These are phyloP conservation scores for Phellinidium pouzarii DNA, from an alignment of 1,284 basidiomycete genomes.

Conservation along the genomic window DNA sequence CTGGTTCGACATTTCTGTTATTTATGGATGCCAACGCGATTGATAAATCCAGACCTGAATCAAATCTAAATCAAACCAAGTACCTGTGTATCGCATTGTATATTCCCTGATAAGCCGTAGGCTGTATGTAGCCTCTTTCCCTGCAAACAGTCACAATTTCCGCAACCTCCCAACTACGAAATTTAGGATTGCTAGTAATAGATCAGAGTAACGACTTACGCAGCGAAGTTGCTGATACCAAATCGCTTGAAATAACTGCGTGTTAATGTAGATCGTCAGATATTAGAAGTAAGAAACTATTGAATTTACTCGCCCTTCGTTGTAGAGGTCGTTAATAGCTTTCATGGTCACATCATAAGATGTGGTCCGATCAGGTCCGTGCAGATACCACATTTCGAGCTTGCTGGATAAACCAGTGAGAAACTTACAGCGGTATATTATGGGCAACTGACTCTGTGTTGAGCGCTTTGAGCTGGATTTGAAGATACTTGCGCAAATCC, in stretches of 20 bases:
- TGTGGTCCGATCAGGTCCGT: constrained; percentile 44
- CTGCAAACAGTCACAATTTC: constrained; percentile 54
- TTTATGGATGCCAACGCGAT: background rate
- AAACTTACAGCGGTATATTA: background rate
- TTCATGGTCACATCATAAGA: constrained; percentile 42
- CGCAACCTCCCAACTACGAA: constrained; percentile 50
- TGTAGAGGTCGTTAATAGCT: constrained; percentile 43
- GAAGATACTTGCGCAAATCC: constrained; percentile 34
- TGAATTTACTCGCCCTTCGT: constrained; percentile 35
- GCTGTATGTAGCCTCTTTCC: constrained; percentile 50
- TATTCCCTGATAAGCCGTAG: constrained; percentile 59
- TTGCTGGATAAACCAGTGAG: constrained; percentile 1
- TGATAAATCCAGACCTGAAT: background rate
- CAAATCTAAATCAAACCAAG: background rate
- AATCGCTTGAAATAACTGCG: constrained; percentile 28
- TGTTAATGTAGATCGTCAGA: background rate
- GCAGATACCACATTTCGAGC: constrained; percentile 36
- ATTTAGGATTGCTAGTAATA: background rate
- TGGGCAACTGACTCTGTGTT: constrained; percentile 33
- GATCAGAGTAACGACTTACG: constrained; percentile 28
- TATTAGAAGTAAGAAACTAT: background rate
- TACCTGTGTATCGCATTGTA: constrained; percentile 45
- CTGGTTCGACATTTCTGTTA: constrained; percentile 40
- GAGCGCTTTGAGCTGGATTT: constrained; percentile 38
- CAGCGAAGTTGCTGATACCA: constrained; percentile 47